A percentile compares a stretch with the other conserved stretches of the same genome.
These are phyloP conservation scores for Cercospora nicotianae DNA, from an alignment of 2,329 filamentous ascomycete genomes.

Conservation along the genomic window DNA sequence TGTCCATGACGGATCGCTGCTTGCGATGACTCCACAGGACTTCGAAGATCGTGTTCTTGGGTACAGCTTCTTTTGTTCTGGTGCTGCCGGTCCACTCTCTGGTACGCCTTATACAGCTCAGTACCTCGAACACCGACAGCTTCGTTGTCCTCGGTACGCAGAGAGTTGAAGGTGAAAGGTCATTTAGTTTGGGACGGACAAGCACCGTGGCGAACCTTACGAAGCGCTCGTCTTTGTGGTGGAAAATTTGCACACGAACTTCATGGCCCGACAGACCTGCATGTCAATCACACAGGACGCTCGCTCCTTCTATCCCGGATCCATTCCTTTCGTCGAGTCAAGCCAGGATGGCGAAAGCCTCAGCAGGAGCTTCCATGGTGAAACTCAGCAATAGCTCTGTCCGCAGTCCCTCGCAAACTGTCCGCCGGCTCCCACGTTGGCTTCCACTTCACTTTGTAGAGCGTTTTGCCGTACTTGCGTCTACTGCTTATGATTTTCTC, in stretches of 20 bases:
- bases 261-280: not conserved
- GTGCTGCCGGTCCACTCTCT: too few relatives aligned
- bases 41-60: too few relatives aligned
- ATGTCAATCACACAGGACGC: not conserved
- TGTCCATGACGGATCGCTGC: too few relatives aligned
- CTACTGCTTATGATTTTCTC: slow-evolving; percentile 1
- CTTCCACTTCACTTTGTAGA: not conserved
- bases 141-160: not conserved
- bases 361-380: too few relatives aligned
- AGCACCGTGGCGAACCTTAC: not conserved
- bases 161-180: slow-evolving; percentile 1
- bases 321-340: too few relatives aligned
- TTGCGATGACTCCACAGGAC: too few relatives aligned
- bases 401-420: too few relatives aligned
- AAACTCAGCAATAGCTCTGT: too few relatives aligned
- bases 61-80: too few relatives aligned
- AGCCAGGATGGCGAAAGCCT: too few relatives aligned
- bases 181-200: not conserved
- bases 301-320: slow-evolving; percentile 2
- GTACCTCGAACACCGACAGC: not conserved
- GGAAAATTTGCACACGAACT: slow-evolving; percentile 1
- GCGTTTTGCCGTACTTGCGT: slow-evolving; percentile 2
- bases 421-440: too few relatives aligned
- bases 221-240: slow-evolving; percentile 1
- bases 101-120: too few relatives aligned